Base-by-base conservation (phyloP, 768 basidiomycete genomes). In the Rhodotorula babjevae region DNA sequence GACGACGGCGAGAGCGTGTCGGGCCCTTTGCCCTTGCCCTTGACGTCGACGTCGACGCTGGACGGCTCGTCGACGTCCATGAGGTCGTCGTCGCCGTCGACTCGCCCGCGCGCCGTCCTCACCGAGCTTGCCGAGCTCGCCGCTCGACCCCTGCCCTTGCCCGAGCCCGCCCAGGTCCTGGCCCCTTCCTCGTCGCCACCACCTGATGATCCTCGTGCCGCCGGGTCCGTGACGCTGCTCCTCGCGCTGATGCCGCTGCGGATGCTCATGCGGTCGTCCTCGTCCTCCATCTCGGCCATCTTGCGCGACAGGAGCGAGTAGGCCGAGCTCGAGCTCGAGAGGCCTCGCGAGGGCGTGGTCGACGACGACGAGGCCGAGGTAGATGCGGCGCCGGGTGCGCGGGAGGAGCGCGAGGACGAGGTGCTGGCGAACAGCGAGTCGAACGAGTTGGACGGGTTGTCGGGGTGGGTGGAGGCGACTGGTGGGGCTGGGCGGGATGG, bases 281-380 rank as follows among this genome's bases (percentile, higher is more conserved):
- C 65, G 56, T 66, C 65, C 25, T 58, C 69, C 23, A 69, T 59
- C 31, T 68, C 60, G 33, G 47, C 42, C 74, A 66, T 75, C 36
- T 75, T 71, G 9, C 65, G n/a, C 18, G 55, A 47, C n/a, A 75
- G 57, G 2, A 68, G 67, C 33, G 74, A 66, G 47, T 70, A 63
- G 3, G 73, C 73, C 19, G 68, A 70, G 61, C n/a, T 50, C 42
- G 72, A 63, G 44, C 40, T 63, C n/a, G 64, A 33, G 46, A 71
- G 69, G 25, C 57, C 50, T 9, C 65, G 65, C 14, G 15, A 1
- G 3, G 47, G 31, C 4, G 44, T 6, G 1, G 44, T 8, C 4
- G 57, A 19, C 5, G 65, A 14, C 11, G 33, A 1, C 25, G 68
- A 63, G 16, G 61, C 59, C 2, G 68, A 57, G 7, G 67, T 19